Percentiles rank a stretch among this genome's conserved stretches.
These are phyloP conservation scores for Fraxinus dipetala DNA, from an alignment of 305 asterid genomes.

Conservation along the genomic window DNA sequence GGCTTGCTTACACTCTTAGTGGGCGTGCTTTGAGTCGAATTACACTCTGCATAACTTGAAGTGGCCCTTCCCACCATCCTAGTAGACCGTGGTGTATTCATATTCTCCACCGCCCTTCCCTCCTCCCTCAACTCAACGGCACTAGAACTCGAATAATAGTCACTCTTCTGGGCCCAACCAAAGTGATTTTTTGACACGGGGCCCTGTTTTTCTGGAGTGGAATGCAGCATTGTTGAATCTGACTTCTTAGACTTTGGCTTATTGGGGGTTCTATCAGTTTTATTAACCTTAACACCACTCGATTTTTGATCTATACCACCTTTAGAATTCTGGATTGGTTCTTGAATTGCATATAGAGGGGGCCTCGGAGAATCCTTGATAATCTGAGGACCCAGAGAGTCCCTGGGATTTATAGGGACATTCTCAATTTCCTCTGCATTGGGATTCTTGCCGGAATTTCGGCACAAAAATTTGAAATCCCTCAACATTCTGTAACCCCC, in stretches of 20 bases:
- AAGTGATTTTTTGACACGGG: conserved; percentile 38
- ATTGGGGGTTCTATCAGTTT: conserved; percentile 62
- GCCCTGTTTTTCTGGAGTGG: conserved; percentile 74
- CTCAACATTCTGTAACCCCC: conserved; percentile 71
- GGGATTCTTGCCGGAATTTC: conserved; percentile 58
- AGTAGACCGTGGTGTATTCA: conserved; percentile 60
- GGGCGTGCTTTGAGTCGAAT: conserved; percentile 79
- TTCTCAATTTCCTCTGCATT: conserved; percentile 80
- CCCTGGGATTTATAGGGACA: conserved; percentile 62
- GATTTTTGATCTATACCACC: conserved; percentile 44
- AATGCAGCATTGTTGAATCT: conserved; percentile 43
- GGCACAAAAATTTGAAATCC: conserved; percentile 77
- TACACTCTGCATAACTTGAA: conserved; percentile 66
- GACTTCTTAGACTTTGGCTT: conserved; percentile 49
- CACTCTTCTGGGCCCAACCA: conserved; percentile 67
- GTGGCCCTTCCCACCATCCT: conserved; percentile 52
- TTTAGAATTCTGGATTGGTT: conserved; percentile 46
- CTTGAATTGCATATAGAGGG: conserved; percentile 71
- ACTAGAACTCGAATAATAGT: conserved; percentile 33
- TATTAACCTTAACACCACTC: conserved; percentile 42
- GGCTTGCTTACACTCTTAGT: conserved; percentile 85
- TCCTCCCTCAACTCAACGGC: conserved; percentile 56
- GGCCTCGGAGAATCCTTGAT: conserved; percentile 64
- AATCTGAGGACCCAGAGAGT: conserved; percentile 42
- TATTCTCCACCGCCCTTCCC: conserved; percentile 39